phyloP scores from a whole-genome alignment of 495 filamentous ascomycete genomes.

The Talaromyces proteolyticus region DNA sequence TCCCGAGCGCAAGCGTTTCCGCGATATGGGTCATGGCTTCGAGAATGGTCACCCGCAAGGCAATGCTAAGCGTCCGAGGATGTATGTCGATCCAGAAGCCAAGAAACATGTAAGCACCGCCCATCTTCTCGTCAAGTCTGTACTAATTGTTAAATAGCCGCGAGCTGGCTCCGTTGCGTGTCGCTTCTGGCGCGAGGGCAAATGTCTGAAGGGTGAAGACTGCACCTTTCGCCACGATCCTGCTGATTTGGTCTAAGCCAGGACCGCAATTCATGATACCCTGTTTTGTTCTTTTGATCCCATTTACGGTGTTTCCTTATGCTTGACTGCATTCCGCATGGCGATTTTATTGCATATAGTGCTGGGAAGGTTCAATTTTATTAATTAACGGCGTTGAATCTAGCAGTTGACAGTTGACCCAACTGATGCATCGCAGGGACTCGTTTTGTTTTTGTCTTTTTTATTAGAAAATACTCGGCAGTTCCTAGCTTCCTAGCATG shows the following conservation, averaged over 20 bases:
- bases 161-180: constrained; percentile 52
- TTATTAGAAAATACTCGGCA: no score
- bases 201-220: constrained; percentile 76
- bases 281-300: constrained; percentile 2
- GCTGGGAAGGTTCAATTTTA: no score
- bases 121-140: neutral
- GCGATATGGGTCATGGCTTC: constrained; percentile 21
- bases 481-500: no score
- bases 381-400: no score
- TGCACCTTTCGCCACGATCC: constrained; percentile 74
- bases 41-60: constrained; percentile 25
- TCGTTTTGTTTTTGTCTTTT: no score
- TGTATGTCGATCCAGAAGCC: constrained; percentile 19
- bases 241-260: constrained; percentile 3
- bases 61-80: constrained; percentile 28
- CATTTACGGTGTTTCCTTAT: constrained; percentile 6
- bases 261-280: constrained; percentile 1
- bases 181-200: constrained; percentile 70
- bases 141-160: constrained; percentile 22
- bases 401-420: no score
- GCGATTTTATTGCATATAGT: constrained; percentile 2
- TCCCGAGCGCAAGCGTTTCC: constrained; percentile 38
- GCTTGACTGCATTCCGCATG: neutral
- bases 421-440: no score
- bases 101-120: constrained; percentile 27